Base-by-base conservation (phyloP, 768 basidiomycete species). In the Lentinula raphanica region DNA sequence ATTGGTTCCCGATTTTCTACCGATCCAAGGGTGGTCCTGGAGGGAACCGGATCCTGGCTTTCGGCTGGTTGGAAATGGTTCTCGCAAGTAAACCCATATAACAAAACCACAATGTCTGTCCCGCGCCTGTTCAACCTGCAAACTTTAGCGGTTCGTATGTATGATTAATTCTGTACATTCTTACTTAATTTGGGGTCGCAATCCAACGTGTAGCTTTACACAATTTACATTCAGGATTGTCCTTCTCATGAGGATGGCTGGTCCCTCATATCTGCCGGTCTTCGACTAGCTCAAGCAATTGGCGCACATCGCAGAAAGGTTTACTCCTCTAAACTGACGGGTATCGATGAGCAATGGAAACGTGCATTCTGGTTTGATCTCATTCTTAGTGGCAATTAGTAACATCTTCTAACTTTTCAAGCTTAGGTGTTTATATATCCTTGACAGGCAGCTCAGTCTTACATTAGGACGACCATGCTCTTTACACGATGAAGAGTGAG, bases 331-430 rank as follows among this genome's bases (percentile, higher is more conserved):
- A 53, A 60, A 38, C 23, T 63, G 68, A 19, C 58, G 69, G 2
- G 25, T 11, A 79, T 85, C 56, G 70, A 79, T 32, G 83, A 86
- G 62, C 64, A 80, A 36, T 83, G 79, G 72, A 83, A 80, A 55
- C 71, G 76, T 12, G 70, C 69, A 5, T 77, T 76, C 61, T 76
- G 72, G 71, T 23, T 50, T 50, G 58, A 71, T 74, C 13, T 66
- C 70, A 7, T 70, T 71, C 23, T 69, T 82, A 86, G 4, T 86
- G 3, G 73, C 86, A 13, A 83, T 85, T 0, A 71, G 79, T 49
- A 78, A 79, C 2, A 73, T 87, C 67, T 69, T 27, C 25, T 17
- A 11, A 31, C 5, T 17, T 23, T 31, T 42, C 7, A 51, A 21
- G 31, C 17, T 15, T 17, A 53, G 51, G 51, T 53, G 51, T 23